A percentile compares a stretch with the other conserved stretches of the same genome.
Conservation (phyloP, 1,284 basidiomycete genomes). For the Papiliotrema flavescens region DNA sequence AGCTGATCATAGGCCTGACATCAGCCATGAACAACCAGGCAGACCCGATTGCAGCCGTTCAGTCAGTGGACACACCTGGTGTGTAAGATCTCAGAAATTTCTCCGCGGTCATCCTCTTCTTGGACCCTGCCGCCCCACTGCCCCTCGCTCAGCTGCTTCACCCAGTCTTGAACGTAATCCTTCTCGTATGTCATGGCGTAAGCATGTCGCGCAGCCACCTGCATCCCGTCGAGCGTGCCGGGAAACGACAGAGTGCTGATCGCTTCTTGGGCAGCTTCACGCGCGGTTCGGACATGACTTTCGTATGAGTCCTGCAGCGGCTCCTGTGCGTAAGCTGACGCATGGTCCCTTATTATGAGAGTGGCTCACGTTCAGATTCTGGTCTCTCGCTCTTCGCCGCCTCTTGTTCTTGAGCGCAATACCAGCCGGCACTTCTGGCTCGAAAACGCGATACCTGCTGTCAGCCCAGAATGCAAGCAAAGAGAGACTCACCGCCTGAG, state of each 20-base stretch:
- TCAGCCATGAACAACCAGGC: background rate
- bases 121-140: slow-evolving; percentile 3
- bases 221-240: slow-evolving; percentile 15
- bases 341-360: background rate
- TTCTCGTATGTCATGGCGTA: slow-evolving; percentile 35
- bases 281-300: slow-evolving; percentile 16
- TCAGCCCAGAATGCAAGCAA: background rate
- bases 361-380: slow-evolving; percentile 34
- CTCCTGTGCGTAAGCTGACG: slow-evolving; percentile 21
- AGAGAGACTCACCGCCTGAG: slow-evolving; percentile 26
- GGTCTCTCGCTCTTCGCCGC: slow-evolving; percentile 34
- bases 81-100: slow-evolving; percentile 19
- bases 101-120: slow-evolving; percentile 14
- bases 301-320: slow-evolving; percentile 32
- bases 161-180: slow-evolving; percentile 32
- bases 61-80: slow-evolving; percentile 15
- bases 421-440: slow-evolving; percentile 38
- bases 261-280: slow-evolving; percentile 18
- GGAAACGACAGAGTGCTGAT: slow-evolving; percentile 16
- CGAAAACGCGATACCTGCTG: slow-evolving; percentile 31
- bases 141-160: slow-evolving; percentile 16
- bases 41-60: background rate
- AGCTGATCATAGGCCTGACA: slow-evolving; percentile 38
- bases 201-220: slow-evolving; percentile 36
- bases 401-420: slow-evolving; percentile 35